phyloP scores from a whole-genome alignment of 2,329 filamentous ascomycete genomes.

The Shiraia sp. region DNA sequence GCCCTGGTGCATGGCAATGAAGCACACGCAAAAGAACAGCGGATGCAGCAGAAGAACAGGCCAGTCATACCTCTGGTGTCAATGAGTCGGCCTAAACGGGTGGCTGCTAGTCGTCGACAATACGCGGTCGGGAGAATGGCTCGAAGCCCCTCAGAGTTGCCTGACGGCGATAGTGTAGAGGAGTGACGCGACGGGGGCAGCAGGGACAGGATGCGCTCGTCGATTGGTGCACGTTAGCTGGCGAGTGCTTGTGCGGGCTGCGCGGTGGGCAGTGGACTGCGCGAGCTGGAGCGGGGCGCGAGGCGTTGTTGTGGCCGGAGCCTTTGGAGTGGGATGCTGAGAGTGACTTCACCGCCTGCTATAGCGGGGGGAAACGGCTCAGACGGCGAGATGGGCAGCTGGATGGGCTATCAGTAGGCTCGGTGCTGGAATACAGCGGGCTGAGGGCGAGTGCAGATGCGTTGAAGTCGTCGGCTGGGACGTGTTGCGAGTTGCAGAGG shows the following conservation, averaged over 20 bases:
- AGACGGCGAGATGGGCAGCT: conserved; percentile 19
- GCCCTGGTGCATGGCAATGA: conserved; percentile 8
- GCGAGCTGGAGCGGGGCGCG: conserved; percentile 31
- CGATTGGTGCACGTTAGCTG: conserved; percentile 31
- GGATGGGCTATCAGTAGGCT: conserved; percentile 19
- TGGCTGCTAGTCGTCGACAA: conserved; percentile 23
- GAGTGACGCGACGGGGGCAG: conserved; percentile 40
- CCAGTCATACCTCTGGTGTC: conserved; percentile 37
- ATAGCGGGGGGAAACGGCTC: conserved; percentile 15
- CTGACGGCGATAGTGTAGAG: conserved; percentile 34
- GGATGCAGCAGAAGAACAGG: conserved; percentile 2
- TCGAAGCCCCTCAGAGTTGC: conserved; percentile 47
- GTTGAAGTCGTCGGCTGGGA: conserved; percentile 22
- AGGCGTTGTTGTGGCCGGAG: conserved; percentile 42
- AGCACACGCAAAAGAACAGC: conserved; percentile 2
- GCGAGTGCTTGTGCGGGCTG: conserved; percentile 34
- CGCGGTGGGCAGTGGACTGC: conserved; percentile 33
- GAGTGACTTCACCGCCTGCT: conserved; percentile 45
- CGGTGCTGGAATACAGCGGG: conserved; percentile 26
- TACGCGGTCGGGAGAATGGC: conserved; percentile 40
- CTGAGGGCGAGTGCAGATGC: conserved; percentile 20
- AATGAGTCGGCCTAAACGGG: conserved; percentile 21
- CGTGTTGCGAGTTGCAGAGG: conserved; percentile 33
- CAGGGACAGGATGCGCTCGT: conserved; percentile 26
- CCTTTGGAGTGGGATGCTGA: conserved; percentile 41